Evolutionary conservation across 2,329 filamentous ascomycete genomes (phyloP).

Genomic region (Verticillium nubilum): DNA sequence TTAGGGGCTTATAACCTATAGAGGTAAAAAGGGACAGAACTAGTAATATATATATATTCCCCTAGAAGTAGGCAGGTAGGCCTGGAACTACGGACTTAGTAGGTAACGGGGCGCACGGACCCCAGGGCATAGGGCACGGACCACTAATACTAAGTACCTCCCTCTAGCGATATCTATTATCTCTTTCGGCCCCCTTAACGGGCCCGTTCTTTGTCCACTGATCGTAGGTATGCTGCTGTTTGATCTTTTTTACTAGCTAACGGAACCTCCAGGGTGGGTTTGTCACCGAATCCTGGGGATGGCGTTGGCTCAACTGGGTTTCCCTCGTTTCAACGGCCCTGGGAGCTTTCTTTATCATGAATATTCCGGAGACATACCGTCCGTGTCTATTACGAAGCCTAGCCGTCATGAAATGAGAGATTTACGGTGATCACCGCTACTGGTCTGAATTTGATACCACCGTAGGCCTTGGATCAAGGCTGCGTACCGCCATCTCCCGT

Average conservation of each 20-base stretch:
- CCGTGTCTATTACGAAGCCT: conserved; percentile 46
- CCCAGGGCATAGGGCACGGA: too few species aligned
- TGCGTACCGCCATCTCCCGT: conserved; percentile 53
- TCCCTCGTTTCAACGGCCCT: conserved; percentile 47
- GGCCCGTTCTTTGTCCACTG: conserved; percentile 27
- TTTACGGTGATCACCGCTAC: conserved; percentile 44
- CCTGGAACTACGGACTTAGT: too few species aligned
- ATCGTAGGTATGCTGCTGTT: conserved; percentile 17
- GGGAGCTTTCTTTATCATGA: conserved; percentile 42
- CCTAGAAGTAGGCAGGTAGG: too few species aligned
- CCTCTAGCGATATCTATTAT: conserved; percentile 60
- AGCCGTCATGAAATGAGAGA: conserved; percentile 38
- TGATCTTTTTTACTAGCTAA: not conserved
- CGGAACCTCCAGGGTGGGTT: conserved; percentile 38
- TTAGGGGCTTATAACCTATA: too few species aligned
- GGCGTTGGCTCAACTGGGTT: conserved; percentile 60
- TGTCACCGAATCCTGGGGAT: conserved; percentile 51
- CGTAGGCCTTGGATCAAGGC: conserved; percentile 42
- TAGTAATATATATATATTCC: too few species aligned
- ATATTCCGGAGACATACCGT: conserved; percentile 49
- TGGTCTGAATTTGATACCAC: conserved; percentile 56
- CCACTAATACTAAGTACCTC: too few species aligned
- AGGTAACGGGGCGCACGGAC: too few species aligned
- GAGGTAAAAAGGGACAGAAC: too few species aligned
- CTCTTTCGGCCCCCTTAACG: conserved; percentile 59